Evolutionary conservation across 306 rosid genomes (phyloP).

Genomic region (Casuarina equisetifolia): DNA sequence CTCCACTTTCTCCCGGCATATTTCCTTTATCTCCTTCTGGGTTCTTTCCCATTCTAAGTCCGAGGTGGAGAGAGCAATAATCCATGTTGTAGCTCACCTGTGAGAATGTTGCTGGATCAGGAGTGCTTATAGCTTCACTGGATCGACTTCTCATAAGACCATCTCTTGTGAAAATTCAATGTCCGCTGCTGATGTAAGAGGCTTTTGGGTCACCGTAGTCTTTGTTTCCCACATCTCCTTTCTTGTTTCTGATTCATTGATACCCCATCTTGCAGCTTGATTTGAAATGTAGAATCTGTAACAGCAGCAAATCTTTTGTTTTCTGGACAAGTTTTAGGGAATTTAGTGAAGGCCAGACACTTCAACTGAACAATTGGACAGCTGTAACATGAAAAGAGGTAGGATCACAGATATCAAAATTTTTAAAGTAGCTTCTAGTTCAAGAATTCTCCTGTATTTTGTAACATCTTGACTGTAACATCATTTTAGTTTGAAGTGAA

Average conservation of each 20-base stretch:
- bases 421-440: conserved; percentile 40
- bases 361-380: conserved; percentile 50
- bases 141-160: conserved; percentile 30
- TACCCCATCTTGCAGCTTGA: conserved; percentile 28
- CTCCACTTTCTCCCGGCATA: conserved; percentile 82
- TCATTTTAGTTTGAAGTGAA: conserved; percentile 40
- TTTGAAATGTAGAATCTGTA: conserved; percentile 17
- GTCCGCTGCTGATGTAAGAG: conserved; percentile 46
- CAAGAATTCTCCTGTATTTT: conserved; percentile 41
- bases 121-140: conserved; percentile 28
- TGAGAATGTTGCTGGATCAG: conserved; percentile 33
- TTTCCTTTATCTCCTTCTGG: conserved; percentile 84
- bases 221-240: conserved; percentile 38
- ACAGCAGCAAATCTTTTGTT: conserved; percentile 42
- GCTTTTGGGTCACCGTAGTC: conserved; percentile 35
- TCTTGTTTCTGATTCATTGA: conserved; percentile 37
- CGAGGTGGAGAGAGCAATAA: conserved; percentile 83
- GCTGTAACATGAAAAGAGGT: conserved; percentile 58
- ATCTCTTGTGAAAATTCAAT: conserved; percentile 37
- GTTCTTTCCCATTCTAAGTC: conserved; percentile 74
- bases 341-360: conserved; percentile 47
- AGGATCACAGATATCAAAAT: conserved; percentile 44
- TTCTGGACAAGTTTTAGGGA: conserved; percentile 52
- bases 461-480: conserved; percentile 42
- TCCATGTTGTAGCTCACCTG: conserved; percentile 18